Base-by-base conservation (phyloP, 1,284 basidiomycete genomes). In the Sanghuangporus weigelae region DNA sequence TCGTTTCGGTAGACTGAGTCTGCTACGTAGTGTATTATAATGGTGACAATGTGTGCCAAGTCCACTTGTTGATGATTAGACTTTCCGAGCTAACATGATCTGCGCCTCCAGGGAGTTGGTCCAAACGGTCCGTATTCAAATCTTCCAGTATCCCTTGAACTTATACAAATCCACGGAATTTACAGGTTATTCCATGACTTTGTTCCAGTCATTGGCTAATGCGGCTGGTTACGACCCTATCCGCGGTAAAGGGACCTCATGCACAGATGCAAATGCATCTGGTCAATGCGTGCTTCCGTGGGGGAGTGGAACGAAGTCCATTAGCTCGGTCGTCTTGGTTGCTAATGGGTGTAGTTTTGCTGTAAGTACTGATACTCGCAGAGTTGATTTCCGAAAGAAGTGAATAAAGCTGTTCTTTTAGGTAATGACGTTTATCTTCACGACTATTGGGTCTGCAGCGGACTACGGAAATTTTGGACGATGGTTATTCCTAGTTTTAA, bases 401-500 rank as follows among this genome's bases (percentile, higher is more conserved):
- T 42, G 26, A 40, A 31, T 53, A 35, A 60, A 38, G 2, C n/a
- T 12, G 26, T 35, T 36, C 4, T 38, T 36, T 36, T 54, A 86
- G 85, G 76, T 89, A 42, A 91, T 92, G 89, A 90, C 90, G 0
- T 67, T 81, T 23, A 84, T 94, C 50, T 93, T 94, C 76, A 90
- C 92, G 1, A 88, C 89, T 0, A 86, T 95, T 55, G 90, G 90
- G 19, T 90, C 89, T 14, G 85, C 87, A 0, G 91, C 89, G 0
- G 92, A 93, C 73, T 94, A 92, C 69, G 90, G 92, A 12, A 83
- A 78, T 0, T 92, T 92, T 72, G 85, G 91, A 44, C 84, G 87
- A 7, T 92, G 89, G 85, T 76, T 93, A 16, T 80, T 93, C 8
- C 78, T 93, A 19, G 79, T 79, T 21, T 77, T 90, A 36, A 93